Evolutionary conservation across 495 filamentous ascomycete species (phyloP).

Genomic region (Podospora sp.): DNA sequence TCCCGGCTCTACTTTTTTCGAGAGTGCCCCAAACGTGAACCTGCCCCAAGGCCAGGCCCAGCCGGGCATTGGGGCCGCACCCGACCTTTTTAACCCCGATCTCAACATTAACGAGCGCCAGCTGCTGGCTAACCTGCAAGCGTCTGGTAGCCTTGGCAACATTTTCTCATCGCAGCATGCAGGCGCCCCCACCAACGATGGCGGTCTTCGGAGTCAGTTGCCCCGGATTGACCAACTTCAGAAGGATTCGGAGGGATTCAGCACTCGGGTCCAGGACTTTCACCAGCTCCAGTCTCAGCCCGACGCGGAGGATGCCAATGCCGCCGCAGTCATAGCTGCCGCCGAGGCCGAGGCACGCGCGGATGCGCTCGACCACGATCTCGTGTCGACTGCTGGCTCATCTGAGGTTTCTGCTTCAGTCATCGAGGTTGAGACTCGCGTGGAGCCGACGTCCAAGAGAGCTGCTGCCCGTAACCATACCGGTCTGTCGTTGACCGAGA

Average conservation of each 20-base stretch:
- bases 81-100: constrained; percentile 54
- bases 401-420: constrained; percentile 1
- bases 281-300: constrained; percentile 59
- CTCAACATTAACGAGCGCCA: constrained; percentile 45
- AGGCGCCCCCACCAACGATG: constrained; percentile 35
- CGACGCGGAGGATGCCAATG: constrained; percentile 48
- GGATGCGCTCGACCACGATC: constrained; percentile 23
- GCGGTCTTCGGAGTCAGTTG: constrained; percentile 41
- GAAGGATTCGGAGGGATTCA: constrained; percentile 55
- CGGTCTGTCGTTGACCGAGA: constrained; percentile 77
- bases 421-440: constrained; percentile 7
- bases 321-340: constrained; percentile 11
- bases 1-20: constrained; percentile 65
- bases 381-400: background rate
- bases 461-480: constrained; percentile 6
- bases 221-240: constrained; percentile 48
- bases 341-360: constrained; percentile 11
- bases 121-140: constrained; percentile 44
- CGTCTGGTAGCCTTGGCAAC: constrained; percentile 37
- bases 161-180: constrained; percentile 40
- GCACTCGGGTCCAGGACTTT: constrained; percentile 57
- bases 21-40: constrained; percentile 46
- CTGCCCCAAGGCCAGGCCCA: constrained; percentile 22
- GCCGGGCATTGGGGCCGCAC: constrained; percentile 25
- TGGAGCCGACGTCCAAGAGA: constrained; percentile 18